Evolutionary conservation across 208 protist species (phyloP), one percentile per base, ranked within the genome.

Genomic region (Leishmania gerbilli): DNA sequence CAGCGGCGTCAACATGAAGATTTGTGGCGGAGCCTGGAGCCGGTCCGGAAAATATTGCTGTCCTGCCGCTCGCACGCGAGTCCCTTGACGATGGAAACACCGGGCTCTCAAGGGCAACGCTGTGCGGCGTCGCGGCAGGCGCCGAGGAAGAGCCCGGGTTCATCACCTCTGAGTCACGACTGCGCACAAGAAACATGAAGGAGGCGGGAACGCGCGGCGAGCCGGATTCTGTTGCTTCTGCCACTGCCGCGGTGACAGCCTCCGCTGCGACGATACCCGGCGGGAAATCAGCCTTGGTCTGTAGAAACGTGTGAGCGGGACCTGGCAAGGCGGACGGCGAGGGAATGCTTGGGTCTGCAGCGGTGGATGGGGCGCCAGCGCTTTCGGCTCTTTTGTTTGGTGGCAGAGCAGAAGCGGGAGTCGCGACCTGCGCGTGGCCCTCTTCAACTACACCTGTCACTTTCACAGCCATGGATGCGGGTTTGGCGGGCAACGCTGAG

Each of bases 131-230:
- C 19, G 45, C 40, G 56, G 31, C 67, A 71, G 24, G 77, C 65
- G 45, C 69, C 34, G 77, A 75, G n/a, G 78, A 80, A 21, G 64
- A 75, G 21, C 71, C 75, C 3, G 76, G 64, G 34, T 42, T 65
- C 77, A 87, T 76, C 45, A 69, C 74, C 42, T 79, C 86, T 58
- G 81, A 56, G 67, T 88, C 88, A 47, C 78, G 78, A 13, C 78
- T 85, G 11, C 85, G 88, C 88, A 83, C 76, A 17, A 88, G 79
- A 49, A 89, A 89, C 71, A 91, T 83, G 71, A 79, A 77, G 8
- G 88, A 88, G 8, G 88, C 85, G 11, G 83, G 80, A 3, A 90
- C 34, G 51, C 65, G 72, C 31, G 69, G 58, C 27, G 74, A 58
- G 78, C n/a, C 55, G 31, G 27, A 65, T 6, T 34, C 81, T 19